Conservation (phyloP, 768 basidiomycete species). For the Pulveroboletus sp. region DNA sequence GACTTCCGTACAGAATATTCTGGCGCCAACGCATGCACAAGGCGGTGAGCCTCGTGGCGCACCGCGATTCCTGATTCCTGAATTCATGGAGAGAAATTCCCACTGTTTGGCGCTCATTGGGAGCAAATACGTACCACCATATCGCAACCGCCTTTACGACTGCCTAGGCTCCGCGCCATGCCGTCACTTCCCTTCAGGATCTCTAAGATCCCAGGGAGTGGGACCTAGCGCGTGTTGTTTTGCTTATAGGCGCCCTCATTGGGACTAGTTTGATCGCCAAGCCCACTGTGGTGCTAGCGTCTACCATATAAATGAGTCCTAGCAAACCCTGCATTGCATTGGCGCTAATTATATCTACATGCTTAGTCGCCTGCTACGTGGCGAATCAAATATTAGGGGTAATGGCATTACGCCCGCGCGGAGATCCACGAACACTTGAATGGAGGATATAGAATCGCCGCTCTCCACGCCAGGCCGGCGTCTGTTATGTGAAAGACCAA, state of each 20-base stretch:
- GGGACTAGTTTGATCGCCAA: not conserved
- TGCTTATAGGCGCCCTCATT: constrained; percentile 1
- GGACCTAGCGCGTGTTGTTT: not conserved
- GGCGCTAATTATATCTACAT: constrained; percentile 2
- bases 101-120: constrained; percentile 1
- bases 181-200: constrained; percentile 7
- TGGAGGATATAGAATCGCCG: constrained; percentile 5
- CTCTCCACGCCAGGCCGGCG: not conserved
- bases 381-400: not conserved
- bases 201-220: not conserved
- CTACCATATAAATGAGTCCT: not conserved
- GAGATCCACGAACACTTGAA: constrained; percentile 1
- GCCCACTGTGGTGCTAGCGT: not conserved
- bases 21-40: not conserved
- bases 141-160: not conserved
- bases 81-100: not conserved
- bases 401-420: not conserved
- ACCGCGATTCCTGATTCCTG: not conserved
- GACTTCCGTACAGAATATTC: not conserved
- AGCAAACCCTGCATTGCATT: not conserved
- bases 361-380: not conserved
- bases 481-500: constrained; percentile 1
- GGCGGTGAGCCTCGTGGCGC: not conserved
- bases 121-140: not conserved
- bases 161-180: not conserved